These are phyloP conservation scores for Microthlaspi erraticum DNA, from an alignment of 345 rosid genomes.

Conservation along the genomic window DNA sequence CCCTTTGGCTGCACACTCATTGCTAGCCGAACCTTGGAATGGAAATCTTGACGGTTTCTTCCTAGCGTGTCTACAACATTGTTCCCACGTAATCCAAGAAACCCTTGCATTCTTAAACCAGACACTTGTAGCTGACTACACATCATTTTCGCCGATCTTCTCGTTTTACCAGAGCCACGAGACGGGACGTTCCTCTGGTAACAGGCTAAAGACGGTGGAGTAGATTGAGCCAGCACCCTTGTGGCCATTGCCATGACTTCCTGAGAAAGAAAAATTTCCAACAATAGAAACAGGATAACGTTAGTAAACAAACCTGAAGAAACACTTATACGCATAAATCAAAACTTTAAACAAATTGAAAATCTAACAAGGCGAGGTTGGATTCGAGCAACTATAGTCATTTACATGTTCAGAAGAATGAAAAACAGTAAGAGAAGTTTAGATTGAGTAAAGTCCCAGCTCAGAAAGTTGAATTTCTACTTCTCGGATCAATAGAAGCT, in stretches of 20 bases:
- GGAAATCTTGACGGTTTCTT: slow-evolving; percentile 55
- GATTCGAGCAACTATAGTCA: slow-evolving; percentile 5
- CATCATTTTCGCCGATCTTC: slow-evolving; percentile 55
- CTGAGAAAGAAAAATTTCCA: not conserved
- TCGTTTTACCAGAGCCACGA: slow-evolving; percentile 58
- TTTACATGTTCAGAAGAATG: not conserved
- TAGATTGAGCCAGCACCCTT: slow-evolving; percentile 75
- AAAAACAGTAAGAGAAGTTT: not conserved
- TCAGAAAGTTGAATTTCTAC: slow-evolving; percentile 8
- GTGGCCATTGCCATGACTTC: slow-evolving; percentile 64
- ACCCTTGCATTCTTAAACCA: slow-evolving; percentile 57
- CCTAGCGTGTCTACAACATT: slow-evolving; percentile 57
- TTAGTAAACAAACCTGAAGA: slow-evolving; percentile 24
- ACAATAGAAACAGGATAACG: not conserved
- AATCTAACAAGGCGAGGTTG: slow-evolving; percentile 5
- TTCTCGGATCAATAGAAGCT: slow-evolving; percentile 7
- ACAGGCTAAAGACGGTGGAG: slow-evolving; percentile 58
- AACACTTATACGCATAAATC: slow-evolving; percentile 10
- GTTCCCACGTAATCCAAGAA: slow-evolving; percentile 62
- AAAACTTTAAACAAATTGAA: not conserved
- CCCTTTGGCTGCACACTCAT: slow-evolving; percentile 56
- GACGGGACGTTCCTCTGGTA: slow-evolving; percentile 54
- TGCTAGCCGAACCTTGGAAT: slow-evolving; percentile 53
- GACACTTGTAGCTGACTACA: slow-evolving; percentile 46
- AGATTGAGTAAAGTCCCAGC: slow-evolving; percentile 18